These are phyloP conservation scores for Apium graveolens DNA, from an alignment of 129 eudicot species.

Conservation along the genomic window DNA sequence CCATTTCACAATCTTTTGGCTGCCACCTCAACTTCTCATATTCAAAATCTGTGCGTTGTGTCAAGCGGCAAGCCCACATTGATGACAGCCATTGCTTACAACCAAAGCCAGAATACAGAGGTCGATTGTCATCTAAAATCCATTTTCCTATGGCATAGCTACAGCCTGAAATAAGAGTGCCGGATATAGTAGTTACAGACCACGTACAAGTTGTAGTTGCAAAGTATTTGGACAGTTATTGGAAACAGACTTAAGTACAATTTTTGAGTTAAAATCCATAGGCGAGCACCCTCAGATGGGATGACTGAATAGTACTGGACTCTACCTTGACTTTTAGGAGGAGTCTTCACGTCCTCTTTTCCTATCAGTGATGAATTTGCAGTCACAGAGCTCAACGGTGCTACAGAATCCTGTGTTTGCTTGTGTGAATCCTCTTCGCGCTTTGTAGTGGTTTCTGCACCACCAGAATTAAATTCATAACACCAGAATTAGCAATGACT, in stretches of 20 bases:
- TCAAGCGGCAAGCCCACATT: constrained; percentile 96
- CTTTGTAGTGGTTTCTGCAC: constrained; percentile 31
- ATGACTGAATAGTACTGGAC: not conserved
- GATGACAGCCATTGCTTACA: constrained; percentile 91
- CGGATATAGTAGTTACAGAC: not conserved
- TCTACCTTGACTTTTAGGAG: constrained; percentile 29
- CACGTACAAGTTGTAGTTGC: not conserved
- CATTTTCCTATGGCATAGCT: constrained; percentile 79
- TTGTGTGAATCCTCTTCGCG: constrained; percentile 19
- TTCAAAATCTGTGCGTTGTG: constrained; percentile 76
- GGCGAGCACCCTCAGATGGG: not conserved
- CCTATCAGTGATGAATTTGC: constrained; percentile 14
- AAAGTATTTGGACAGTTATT: not conserved
- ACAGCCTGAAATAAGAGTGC: constrained; percentile 50
- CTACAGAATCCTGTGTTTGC: constrained; percentile 18
- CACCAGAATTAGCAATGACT: not conserved
- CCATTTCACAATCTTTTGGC: constrained; percentile 77
- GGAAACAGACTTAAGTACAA: not conserved
- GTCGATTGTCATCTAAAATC: constrained; percentile 58
- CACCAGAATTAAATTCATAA: constrained; percentile 7
- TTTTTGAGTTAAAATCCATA: not conserved
- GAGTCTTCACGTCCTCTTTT: constrained; percentile 12
- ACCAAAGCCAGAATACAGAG: constrained; percentile 80
- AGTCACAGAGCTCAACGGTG: constrained; percentile 21
- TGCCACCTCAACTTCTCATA: constrained; percentile 79